Percentiles rank a stretch among this genome's conserved stretches.
Conservation (phyloP, 306 rosid species). For the Pterocarpus santalinus region DNA sequence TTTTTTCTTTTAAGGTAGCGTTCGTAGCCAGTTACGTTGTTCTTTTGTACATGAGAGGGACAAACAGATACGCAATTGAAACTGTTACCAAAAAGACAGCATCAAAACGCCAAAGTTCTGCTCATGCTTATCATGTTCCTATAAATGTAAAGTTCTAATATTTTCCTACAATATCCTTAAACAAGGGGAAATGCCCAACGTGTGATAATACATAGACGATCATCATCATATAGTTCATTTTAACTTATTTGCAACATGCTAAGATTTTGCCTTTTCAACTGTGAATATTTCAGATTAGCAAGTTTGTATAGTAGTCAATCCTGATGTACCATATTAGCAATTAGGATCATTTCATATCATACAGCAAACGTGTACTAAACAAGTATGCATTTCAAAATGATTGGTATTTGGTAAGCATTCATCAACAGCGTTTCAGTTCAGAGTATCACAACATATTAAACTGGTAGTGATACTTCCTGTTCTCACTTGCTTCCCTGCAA, state of each 20-base stretch:
- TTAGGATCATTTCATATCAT: constrained; percentile 45
- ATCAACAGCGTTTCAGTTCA: not conserved
- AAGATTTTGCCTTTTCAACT: constrained; percentile 12
- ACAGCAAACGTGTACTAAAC: constrained; percentile 31
- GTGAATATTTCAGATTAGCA: constrained; percentile 42
- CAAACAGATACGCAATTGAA: constrained; percentile 49
- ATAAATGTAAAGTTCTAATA: constrained; percentile 13
- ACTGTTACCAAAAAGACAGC: constrained; percentile 35
- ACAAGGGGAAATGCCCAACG: constrained; percentile 25
- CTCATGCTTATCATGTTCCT: constrained; percentile 37
- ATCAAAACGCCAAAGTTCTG: constrained; percentile 43
- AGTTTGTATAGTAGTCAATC: constrained; percentile 33
- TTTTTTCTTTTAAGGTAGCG: not conserved
- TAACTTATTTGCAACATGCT: constrained; percentile 37
- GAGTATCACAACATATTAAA: not conserved
- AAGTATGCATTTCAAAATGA: constrained; percentile 30
- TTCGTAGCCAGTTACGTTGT: constrained; percentile 39
- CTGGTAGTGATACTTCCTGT: not conserved
- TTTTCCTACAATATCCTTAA: not conserved
- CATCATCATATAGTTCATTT: constrained; percentile 62
- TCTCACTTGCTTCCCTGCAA: constrained; percentile 24
- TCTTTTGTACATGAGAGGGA: constrained; percentile 49
- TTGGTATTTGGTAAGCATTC: constrained; percentile 3
- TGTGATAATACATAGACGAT: constrained; percentile 43
- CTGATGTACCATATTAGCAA: constrained; percentile 37